Evolutionary conservation across 2,329 filamentous ascomycete genomes (phyloP).

Genomic region (Fusarium anthophilum): DNA sequence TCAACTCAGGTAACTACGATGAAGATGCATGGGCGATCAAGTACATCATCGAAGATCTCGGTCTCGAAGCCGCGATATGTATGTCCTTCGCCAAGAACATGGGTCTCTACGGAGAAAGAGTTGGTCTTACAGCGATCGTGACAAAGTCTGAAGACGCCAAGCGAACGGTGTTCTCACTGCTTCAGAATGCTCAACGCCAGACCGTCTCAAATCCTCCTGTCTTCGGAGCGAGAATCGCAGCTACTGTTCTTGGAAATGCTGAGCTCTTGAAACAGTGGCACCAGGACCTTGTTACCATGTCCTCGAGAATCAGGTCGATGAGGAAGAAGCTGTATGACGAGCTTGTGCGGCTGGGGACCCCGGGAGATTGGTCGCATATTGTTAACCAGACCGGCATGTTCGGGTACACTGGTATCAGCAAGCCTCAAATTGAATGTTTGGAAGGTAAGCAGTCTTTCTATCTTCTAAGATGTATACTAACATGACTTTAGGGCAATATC

Average conservation of each 20-base stretch:
- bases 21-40: conserved; percentile 38
- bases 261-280: conserved; percentile 47
- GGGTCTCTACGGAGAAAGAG: conserved; percentile 53
- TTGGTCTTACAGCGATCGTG: conserved; percentile 45
- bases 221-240: conserved; percentile 49
- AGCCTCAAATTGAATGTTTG: conserved; percentile 54
- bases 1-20: conserved; percentile 38
- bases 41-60: conserved; percentile 43
- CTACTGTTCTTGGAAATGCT: conserved; percentile 44
- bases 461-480: fast-evolving
- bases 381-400: conserved; percentile 53
- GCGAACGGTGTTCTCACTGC: conserved; percentile 40
- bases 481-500: conserved; percentile 40
- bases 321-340: conserved; percentile 46
- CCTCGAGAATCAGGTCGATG: conserved; percentile 48
- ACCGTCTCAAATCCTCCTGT: conserved; percentile 50
- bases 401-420: conserved; percentile 58
- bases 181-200: conserved; percentile 47
- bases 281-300: conserved; percentile 50
- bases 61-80: conserved; percentile 63
- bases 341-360: conserved; percentile 44
- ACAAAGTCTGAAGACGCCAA: conserved; percentile 24
- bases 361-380: conserved; percentile 51
- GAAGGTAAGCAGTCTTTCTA: conserved; percentile 36
- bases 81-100: conserved; percentile 72